These are phyloP conservation scores for Verticillium klebahnii DNA, from an alignment of 2,329 filamentous ascomycete genomes.

Conservation along the genomic window DNA sequence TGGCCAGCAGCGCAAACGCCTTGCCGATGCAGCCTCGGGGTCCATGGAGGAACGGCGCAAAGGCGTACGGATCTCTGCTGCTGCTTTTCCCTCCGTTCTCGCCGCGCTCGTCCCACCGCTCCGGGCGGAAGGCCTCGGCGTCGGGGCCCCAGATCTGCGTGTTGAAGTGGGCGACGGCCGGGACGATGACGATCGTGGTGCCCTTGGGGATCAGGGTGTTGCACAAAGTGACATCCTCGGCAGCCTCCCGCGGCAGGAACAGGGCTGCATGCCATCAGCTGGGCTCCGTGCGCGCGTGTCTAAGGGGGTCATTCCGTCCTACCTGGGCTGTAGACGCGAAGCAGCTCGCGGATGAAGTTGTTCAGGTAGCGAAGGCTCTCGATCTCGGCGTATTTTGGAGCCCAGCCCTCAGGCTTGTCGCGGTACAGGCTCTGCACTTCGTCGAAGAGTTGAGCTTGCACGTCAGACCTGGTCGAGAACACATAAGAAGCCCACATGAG, in stretches of 20 bases:
- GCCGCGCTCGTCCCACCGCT: conserved; percentile 20
- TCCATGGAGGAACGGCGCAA: conserved; percentile 19
- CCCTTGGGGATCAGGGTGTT: conserved; percentile 21
- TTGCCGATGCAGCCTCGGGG: conserved; percentile 12
- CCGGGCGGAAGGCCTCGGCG: conserved; percentile 19
- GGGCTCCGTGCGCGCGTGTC: background rate
- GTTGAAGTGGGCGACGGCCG: conserved; percentile 19
- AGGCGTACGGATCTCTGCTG: conserved; percentile 15
- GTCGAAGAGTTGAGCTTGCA: conserved; percentile 6
- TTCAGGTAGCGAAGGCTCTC: conserved; percentile 40
- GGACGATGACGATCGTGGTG: conserved; percentile 20
- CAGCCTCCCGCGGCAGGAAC: conserved; percentile 18
- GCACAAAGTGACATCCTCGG: conserved; percentile 19
- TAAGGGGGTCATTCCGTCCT: background rate
- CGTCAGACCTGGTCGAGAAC: conserved; percentile 5
- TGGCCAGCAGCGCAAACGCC: conserved; percentile 11
- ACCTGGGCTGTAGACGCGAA: conserved; percentile 29
- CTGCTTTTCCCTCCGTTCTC: conserved; percentile 13
- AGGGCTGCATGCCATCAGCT: conserved; percentile 8
- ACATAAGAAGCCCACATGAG: conserved; percentile 10
- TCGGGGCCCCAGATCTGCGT: conserved; percentile 21
- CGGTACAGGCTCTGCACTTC: conserved; percentile 23
- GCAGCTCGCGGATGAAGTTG: conserved; percentile 30
- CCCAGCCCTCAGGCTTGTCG: conserved; percentile 22
- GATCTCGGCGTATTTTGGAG: conserved; percentile 30